Base-by-base conservation (phyloP, 768 basidiomycete genomes). In the Mrakia blollopis region DNA sequence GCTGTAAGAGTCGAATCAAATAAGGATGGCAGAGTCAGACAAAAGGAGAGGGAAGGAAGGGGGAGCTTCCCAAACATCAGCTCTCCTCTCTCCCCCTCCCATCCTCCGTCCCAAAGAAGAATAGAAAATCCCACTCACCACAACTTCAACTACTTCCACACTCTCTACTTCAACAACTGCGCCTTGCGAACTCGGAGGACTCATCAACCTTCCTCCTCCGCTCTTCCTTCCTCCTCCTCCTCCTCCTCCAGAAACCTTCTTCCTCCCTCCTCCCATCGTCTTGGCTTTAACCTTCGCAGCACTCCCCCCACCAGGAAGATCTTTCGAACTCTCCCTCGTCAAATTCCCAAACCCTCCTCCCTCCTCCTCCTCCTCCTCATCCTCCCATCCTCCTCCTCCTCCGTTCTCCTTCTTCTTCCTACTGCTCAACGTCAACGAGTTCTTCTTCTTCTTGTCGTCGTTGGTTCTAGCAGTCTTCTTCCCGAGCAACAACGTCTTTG, bases 281-380 rank as follows among this genome's bases (percentile, higher is more conserved):
- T n/a, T 57, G 9, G 7, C 50, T 32, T 18, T 74, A n/a, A 9
- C 25, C 74, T 78, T 39, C 81, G 96, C 95, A 80, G 94, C 95
- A 2, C 89, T 99, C 86, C 97, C n/a, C n/a, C n/a, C n/a, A n/a
- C n/a, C 96, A 39, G 85, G 98, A 80, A 97, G 97, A 83, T 97
- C 96, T 94, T 30, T 80, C 82, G 9, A 78, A 72, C n/a, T 78
- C 81, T 23, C 79, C 41, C 50, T 32, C 69, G 39, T 30, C 41
- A 52, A 21, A 6, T 28, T 39, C 35, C 30, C 41, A 10, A 72
- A 41, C 71, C 30, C 28, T 35, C 2, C 52, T 0, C 37, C 71
- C 0, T 52, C 71, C 52, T 72, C 71, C 25, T 37, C 32, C 9
- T 54, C 71, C 21, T 30, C 52, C n/a, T 52, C 30, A 6, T 14